A percentile compares a stretch with the other conserved stretches of the same genome.
Evolutionary conservation across 1,284 basidiomycete species (phyloP).

Genomic region (Cutaneotrichosporon cavernicola): DNA sequence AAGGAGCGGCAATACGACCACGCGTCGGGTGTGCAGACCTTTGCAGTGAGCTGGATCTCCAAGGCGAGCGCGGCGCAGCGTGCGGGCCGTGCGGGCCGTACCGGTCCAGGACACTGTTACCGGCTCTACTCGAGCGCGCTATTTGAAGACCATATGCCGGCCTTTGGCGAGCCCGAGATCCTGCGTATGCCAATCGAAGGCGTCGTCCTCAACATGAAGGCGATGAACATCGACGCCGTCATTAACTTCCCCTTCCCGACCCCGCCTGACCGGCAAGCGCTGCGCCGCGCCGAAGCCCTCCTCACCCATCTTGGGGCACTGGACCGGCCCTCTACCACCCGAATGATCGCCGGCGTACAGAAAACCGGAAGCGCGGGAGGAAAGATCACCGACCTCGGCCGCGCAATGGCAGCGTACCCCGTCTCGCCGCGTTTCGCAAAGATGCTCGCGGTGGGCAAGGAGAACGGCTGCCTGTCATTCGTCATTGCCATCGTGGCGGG

Average conservation of each 20-base stretch:
- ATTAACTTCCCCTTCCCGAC: slow-evolving; percentile 99
- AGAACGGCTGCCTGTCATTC: slow-evolving; percentile 88
- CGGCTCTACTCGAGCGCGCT: slow-evolving; percentile 71
- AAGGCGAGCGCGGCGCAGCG: slow-evolving; percentile 73
- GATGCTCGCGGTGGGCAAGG: slow-evolving; percentile 89
- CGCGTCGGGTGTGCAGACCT: slow-evolving; percentile 65
- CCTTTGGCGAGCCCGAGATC: slow-evolving; percentile 88
- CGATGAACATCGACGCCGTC: slow-evolving; percentile 96
- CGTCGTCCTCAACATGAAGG: slow-evolving; percentile 97
- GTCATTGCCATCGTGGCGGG: slow-evolving; percentile 88
- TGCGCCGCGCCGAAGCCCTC: slow-evolving; percentile 78
- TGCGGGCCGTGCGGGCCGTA: slow-evolving; percentile 72
- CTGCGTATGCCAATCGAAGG: slow-evolving; percentile 95
- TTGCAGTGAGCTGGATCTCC: slow-evolving; percentile 71
- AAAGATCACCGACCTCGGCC: slow-evolving; percentile 82
- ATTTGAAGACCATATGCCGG: slow-evolving; percentile 86
- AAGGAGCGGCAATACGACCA: slow-evolving; percentile 73
- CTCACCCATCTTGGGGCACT: slow-evolving; percentile 83
- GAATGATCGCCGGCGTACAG: slow-evolving; percentile 49
- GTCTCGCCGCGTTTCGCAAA: slow-evolving; percentile 88
- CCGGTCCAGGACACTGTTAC: slow-evolving; percentile 76
- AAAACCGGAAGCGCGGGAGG: slow-evolving; percentile 55
- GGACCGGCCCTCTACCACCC: slow-evolving; percentile 53
- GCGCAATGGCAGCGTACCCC: slow-evolving; percentile 89
- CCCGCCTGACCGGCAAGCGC: slow-evolving; percentile 75